Evolutionary conservation across 345 rosid species (phyloP), one percentile per base, ranked within the genome.

Genomic region (Brassica cretica): DNA sequence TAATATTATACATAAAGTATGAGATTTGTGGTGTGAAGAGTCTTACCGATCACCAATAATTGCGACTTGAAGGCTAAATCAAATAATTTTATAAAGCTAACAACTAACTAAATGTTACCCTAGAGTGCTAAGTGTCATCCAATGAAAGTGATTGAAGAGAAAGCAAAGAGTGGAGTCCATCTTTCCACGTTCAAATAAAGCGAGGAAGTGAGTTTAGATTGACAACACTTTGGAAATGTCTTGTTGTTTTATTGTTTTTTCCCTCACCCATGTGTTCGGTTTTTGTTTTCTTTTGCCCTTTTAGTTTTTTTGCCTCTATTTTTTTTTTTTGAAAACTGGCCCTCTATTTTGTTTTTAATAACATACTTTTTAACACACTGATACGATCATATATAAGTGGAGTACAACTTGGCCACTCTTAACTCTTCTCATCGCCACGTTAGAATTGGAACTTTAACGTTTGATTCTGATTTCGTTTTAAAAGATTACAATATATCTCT

Each of bases 191-290:
- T 68, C 62, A 62, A 16, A 68, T 33, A 68, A 79, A 79, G 73
- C 49, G 64, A 68, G 1, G 66, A 74, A 80, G 9, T 79, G 79
- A 80, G 79, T 80, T 75, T 64, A 64, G 67, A 27, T 79, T 80
- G 82, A 74, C 82, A 75, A 80, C 63, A 41, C 79, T 80, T 75
- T 70, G 79, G 75, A 53, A 51, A 44, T 75, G 41, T 80, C 82
- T 74, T 55, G 58, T 39, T 79, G 75, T 79, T 75, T 60, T 63
- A 4, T 59, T 74, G 39, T 60, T 68, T 64, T 60, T 56, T 55
- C 49, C 74, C 74, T 37, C 51, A 29, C 62, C 75, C 82, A 75
- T 80, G 82, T 69, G 79, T 74, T 74, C 44, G n/a, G 68, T 75
- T 74, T 74, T 69, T 46, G 65, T 51, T 68, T 21, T 51, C 9